phyloP scores from a whole-genome alignment of 225 moss, liverwort and hornwort genomes.

The Pseudoscleropodium purum region DNA sequence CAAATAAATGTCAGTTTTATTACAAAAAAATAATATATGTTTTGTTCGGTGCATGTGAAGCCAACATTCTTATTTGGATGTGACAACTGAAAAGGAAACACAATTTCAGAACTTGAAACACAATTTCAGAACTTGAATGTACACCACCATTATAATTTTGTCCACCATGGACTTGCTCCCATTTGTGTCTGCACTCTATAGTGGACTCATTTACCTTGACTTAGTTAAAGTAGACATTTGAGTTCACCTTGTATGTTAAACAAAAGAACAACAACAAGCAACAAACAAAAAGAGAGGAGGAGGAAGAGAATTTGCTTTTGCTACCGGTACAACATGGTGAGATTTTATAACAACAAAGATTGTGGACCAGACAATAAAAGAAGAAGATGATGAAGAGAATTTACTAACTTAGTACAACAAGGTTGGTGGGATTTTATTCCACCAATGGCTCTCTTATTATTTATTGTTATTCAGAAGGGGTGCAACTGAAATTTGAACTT shows the following conservation, averaged over 20 bases:
- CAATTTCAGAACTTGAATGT: not conserved
- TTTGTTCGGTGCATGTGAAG: accelerated
- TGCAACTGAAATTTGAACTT: not conserved
- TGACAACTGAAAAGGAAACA: too few species aligned
- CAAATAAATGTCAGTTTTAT: not conserved
- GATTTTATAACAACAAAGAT: not conserved
- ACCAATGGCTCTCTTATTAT: not conserved
- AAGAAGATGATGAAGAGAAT: not conserved
- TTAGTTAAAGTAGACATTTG: not conserved
- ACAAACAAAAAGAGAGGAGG: too few species aligned
- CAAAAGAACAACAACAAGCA: not conserved
- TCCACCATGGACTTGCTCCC: accelerated
- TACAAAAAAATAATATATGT: not conserved
- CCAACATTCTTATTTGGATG: not conserved
- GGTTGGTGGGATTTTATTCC: not conserved
- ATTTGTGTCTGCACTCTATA: not conserved
- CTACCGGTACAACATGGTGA: not conserved
- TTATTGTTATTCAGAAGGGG: not conserved
- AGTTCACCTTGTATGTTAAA: not conserved
- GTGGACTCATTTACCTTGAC: not conserved
- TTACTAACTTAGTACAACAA: not conserved
- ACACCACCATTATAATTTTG: not conserved
- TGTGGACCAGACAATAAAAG: not conserved
- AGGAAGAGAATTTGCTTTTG: not conserved
- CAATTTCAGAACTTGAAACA: not conserved